Evolutionary conservation across 2,329 filamentous ascomycete genomes (phyloP).

Genomic region (Plectosphaerella plurivora): DNA sequence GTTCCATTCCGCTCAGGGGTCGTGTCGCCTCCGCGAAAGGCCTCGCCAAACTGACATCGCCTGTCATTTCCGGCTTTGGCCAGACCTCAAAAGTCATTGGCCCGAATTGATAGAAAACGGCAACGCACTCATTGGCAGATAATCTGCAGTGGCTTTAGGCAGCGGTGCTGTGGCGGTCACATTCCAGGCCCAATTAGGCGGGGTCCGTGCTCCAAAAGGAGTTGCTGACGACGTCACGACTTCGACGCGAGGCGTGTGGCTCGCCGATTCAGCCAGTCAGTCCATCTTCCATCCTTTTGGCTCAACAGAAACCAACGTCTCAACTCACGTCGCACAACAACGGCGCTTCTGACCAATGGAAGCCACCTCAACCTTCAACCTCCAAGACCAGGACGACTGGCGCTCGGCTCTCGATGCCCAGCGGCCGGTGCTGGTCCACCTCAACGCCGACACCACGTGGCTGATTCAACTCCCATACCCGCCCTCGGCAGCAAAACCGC

Average conservation of each 20-base stretch:
- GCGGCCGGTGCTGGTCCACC: constrained; percentile 50
- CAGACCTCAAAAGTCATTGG: too few species aligned
- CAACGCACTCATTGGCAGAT: too few species aligned
- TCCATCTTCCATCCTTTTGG: too few species aligned
- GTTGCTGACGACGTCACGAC: neutral
- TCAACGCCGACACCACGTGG: constrained; percentile 66
- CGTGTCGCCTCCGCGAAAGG: too few species aligned
- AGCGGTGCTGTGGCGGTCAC: too few species aligned
- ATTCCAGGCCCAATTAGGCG: too few species aligned
- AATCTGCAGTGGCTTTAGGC: too few species aligned
- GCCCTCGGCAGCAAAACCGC: constrained; percentile 29
- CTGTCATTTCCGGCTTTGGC: too few species aligned
- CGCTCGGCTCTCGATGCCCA: constrained; percentile 2
- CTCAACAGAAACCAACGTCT: neutral
- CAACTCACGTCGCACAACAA: neutral
- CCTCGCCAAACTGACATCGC: too few species aligned
- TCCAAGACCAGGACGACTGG: constrained; percentile 5
- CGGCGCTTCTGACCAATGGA: neutral
- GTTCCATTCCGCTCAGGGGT: too few species aligned
- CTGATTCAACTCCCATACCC: constrained; percentile 60
- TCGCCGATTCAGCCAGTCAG: neutral
- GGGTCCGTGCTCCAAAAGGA: too few species aligned
- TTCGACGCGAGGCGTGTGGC: neutral
- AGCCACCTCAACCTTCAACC: constrained; percentile 1
- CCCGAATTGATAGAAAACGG: too few species aligned